Evolutionary conservation across 2,329 filamentous ascomycete genomes (phyloP).

Genomic region (Arthrobotrys sphaeroides): DNA sequence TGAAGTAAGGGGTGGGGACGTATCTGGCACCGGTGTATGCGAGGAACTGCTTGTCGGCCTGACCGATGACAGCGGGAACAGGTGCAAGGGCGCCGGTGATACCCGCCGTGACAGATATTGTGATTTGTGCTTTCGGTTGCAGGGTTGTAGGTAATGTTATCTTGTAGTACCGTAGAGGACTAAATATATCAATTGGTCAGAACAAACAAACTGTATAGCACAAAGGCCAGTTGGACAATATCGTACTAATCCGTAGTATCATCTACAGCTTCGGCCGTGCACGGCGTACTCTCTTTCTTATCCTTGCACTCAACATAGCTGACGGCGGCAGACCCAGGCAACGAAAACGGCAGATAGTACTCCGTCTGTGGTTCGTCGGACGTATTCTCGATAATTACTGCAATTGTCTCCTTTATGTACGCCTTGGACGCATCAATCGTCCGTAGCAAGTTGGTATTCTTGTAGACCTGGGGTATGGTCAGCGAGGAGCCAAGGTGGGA

Average conservation of each 20-base stretch:
- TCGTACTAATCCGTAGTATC: slow-evolving; percentile 47
- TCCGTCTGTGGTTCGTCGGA: slow-evolving; percentile 80
- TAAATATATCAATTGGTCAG: slow-evolving; percentile 35
- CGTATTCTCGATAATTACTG: slow-evolving; percentile 91
- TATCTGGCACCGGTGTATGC: slow-evolving; percentile 87
- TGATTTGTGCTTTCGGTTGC: slow-evolving; percentile 79
- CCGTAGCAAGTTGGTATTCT: slow-evolving; percentile 90
- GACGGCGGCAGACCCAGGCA: slow-evolving; percentile 76
- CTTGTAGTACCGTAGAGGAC: slow-evolving; percentile 59
- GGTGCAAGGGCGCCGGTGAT: slow-evolving; percentile 80
- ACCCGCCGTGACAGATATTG: slow-evolving; percentile 85
- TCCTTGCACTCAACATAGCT: slow-evolving; percentile 92
- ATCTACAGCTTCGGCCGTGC: slow-evolving; percentile 60
- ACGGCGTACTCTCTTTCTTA: slow-evolving; percentile 74
- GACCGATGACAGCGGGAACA: slow-evolving; percentile 82
- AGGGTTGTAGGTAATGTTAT: slow-evolving; percentile 73
- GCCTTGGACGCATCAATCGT: slow-evolving; percentile 92
- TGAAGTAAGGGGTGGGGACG: slow-evolving; percentile 81
- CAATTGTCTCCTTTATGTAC: slow-evolving; percentile 88
- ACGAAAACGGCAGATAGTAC: slow-evolving; percentile 89
- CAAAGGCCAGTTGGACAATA: too few relatives aligned
- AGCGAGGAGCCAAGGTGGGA: slow-evolving; percentile 65
- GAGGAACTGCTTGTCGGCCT: slow-evolving; percentile 87
- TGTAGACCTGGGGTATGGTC: slow-evolving; percentile 88
- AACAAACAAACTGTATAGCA: not conserved